Evolutionary conservation across 495 filamentous ascomycete species (phyloP).

Genomic region (Endocarpon pusillum): DNA sequence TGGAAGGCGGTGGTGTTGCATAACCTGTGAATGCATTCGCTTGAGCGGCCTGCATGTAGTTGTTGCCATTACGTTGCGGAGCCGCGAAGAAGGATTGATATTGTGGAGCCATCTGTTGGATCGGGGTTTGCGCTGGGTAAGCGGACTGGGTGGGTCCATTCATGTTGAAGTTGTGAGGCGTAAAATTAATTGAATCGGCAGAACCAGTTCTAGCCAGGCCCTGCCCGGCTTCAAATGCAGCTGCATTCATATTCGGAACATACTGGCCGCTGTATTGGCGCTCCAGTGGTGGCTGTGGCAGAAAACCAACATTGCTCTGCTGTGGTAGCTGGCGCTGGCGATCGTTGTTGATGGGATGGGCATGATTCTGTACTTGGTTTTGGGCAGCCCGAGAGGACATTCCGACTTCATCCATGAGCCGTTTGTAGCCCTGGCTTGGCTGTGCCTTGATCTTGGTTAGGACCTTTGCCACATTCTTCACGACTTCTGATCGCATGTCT

Average conservation of each 20-base stretch:
- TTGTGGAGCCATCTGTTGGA: constrained; percentile 24
- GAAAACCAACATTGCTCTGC: constrained; percentile 26
- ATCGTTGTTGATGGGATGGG: constrained; percentile 27
- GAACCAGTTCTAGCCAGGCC: constrained; percentile 19
- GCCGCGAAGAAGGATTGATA: constrained; percentile 28
- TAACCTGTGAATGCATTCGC: constrained; percentile 24
- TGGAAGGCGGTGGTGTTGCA: constrained; percentile 18
- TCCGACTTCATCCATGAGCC: constrained; percentile 93
- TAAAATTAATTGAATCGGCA: constrained; percentile 28
- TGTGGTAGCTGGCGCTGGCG: constrained; percentile 32
- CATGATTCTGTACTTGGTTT: constrained; percentile 26
- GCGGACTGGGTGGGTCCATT: constrained; percentile 15
- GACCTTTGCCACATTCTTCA: constrained; percentile 81
- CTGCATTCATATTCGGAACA: constrained; percentile 18
- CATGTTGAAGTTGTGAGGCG: constrained; percentile 25
- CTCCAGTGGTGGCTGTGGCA: constrained; percentile 25
- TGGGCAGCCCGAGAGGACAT: constrained; percentile 45
- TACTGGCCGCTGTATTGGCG: constrained; percentile 32
- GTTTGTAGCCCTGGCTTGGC: constrained; percentile 91
- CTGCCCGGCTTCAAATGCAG: constrained; percentile 17
- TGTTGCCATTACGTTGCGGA: constrained; percentile 29
- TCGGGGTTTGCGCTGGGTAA: constrained; percentile 24
- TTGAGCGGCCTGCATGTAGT: constrained; percentile 12
- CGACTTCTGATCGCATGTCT: constrained; percentile 65
- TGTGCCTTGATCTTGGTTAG: constrained; percentile 80